Evolutionary conservation across 495 filamentous ascomycete species (phyloP), one percentile per base, ranked within the genome.

Genomic region (Polyplosphaeria fusca): DNA sequence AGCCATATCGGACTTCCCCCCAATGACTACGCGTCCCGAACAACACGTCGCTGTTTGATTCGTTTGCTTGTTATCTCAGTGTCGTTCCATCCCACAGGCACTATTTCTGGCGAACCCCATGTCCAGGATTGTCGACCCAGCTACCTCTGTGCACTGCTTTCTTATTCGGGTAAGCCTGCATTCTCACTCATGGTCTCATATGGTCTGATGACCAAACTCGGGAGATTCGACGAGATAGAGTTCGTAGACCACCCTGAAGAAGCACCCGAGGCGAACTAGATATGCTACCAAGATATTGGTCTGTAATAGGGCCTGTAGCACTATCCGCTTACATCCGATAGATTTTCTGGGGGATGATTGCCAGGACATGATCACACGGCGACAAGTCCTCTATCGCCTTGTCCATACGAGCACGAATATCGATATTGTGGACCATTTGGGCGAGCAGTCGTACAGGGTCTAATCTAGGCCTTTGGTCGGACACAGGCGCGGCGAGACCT

Each of bases 41-140:
- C 46, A 49, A 11, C 5, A 49, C 22, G 9, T 18, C 25, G 16
- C 46, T 18, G 46, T 49, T 49, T 49, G 14, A n/a, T n/a, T n/a
- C n/a, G n/a, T n/a, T n/a, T n/a, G 14, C 3, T 12, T 18, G 40
- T 43, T 38, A 18, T 18, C 22, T 25, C 9, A 26, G 30, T 30
- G 38, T 38, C 38, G 5, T 35, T 19, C 5, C 30, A 14, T 30
- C 25, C 26, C 47, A 20, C 47, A 30, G 11, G 47, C 38, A 5
- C 47, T 50, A 37, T 52, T 5, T n/a, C n/a, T n/a, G n/a, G n/a
- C n/a, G 48, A 27, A 41, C 48, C 7, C 12, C 4, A 19, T 19
- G 13, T 20, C 13, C 20, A 13, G 24, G 12, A 23, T 19, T 11
- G 43, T 35, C 30, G 30, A 35, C 30, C 30, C n/a, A n/a, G 30